Percentiles rank a stretch among this genome's conserved stretches.
Evolutionary conservation across 257 asterid genomes (phyloP).

Genomic region (Solanum sparsipilum): DNA sequence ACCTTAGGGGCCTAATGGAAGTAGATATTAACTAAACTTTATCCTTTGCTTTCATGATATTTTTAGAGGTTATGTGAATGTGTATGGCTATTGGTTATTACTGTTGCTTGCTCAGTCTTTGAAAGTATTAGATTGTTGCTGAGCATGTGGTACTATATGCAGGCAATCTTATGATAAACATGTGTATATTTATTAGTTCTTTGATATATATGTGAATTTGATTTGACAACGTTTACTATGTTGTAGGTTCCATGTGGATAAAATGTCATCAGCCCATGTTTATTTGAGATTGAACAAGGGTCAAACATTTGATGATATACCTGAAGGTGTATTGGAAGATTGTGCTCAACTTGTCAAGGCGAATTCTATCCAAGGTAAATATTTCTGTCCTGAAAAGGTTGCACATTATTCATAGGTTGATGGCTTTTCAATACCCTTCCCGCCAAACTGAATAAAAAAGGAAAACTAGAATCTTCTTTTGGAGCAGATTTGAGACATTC

Average conservation of each 20-base stretch:
- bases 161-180: background rate
- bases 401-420: background rate
- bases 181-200: background rate
- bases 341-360: conserved; percentile 97
- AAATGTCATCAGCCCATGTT: conserved; percentile 98
- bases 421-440: background rate
- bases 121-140: background rate
- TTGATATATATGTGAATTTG: background rate
- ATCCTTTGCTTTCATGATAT: background rate
- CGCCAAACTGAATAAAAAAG: background rate
- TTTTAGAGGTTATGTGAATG: background rate
- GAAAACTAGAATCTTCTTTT: background rate
- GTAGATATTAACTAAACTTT: background rate
- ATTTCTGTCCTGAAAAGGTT: background rate
- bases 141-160: background rate
- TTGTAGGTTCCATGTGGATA: conserved; percentile 93
- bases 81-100: background rate
- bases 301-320: conserved; percentile 71
- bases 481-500: background rate
- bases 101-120: background rate
- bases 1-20: background rate
- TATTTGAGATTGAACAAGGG: conserved; percentile 85
- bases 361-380: conserved; percentile 88
- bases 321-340: conserved; percentile 90
- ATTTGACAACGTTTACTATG: conserved; percentile 12